phyloP scores from a whole-genome alignment of 1,139 yeast genomes.

The Magnusiomyces ingens region DNA sequence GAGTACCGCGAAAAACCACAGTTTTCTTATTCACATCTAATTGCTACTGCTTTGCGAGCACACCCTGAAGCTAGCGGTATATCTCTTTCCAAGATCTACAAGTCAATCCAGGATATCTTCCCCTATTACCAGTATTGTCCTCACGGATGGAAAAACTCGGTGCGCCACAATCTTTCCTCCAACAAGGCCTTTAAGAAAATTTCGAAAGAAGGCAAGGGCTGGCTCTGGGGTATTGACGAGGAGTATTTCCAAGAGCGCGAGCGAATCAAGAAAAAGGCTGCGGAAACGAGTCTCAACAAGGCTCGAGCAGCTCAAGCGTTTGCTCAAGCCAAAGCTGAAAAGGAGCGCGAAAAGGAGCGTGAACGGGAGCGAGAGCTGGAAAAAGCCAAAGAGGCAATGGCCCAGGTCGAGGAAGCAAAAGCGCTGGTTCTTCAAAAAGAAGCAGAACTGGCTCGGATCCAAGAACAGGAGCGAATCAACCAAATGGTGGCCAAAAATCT shows the following conservation, averaged over 20 bases:
- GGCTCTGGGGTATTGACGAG: constrained; percentile 91
- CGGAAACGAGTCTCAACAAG: constrained; percentile 21
- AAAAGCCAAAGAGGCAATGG: constrained; percentile 2
- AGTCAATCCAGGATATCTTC: constrained; percentile 75
- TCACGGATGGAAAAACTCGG: constrained; percentile 96
- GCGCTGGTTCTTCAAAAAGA: constrained; percentile 2
- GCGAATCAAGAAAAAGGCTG: constrained; percentile 52
- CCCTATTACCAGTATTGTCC: constrained; percentile 92
- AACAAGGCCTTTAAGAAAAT: constrained; percentile 79
- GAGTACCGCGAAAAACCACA: constrained; percentile 80
- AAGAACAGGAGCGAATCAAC: no score
- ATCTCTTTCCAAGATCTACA: constrained; percentile 79
- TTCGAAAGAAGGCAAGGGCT: constrained; percentile 76
- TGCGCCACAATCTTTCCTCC: constrained; percentile 77
- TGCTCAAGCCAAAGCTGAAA: constrained; percentile 24
- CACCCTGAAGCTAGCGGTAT: constrained; percentile 62
- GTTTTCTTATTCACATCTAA: constrained; percentile 68
- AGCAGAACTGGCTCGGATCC: neutral
- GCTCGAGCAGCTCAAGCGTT: constrained; percentile 29
- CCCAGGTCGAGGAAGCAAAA: neutral
- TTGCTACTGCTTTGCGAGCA: constrained; percentile 68
- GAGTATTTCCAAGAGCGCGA: constrained; percentile 77
- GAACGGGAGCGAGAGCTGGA: constrained; percentile 27
- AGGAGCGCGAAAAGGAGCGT: constrained; percentile 24
- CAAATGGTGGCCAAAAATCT: neutral